phyloP scores from a whole-genome alignment of 2,329 filamentous ascomycete species.

The Hymenoscyphus scutula region DNA sequence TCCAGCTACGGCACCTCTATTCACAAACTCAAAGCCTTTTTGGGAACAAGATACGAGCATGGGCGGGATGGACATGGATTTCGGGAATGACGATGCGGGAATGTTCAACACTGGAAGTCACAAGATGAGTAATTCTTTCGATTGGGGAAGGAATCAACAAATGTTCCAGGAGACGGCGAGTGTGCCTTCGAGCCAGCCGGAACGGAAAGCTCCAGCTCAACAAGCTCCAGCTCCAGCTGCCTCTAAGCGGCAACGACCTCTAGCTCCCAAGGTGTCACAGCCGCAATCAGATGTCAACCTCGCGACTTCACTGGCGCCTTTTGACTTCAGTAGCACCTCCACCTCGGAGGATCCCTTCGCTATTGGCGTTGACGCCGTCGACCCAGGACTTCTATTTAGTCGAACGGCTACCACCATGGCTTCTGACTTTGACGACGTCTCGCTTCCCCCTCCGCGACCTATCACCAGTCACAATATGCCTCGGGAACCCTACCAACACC shows the following conservation, averaged over 20 bases:
- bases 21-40: constrained; percentile 45
- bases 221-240: constrained; percentile 46
- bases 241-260: constrained; percentile 43
- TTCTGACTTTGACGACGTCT: constrained; percentile 28
- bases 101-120: constrained; percentile 38
- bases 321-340: constrained; percentile 41
- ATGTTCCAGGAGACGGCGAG: constrained; percentile 50
- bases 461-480: constrained; percentile 29
- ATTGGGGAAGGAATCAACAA: constrained; percentile 56
- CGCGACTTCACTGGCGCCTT: constrained; percentile 44
- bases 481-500: constrained; percentile 35
- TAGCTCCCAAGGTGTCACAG: constrained; percentile 44
- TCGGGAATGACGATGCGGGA: constrained; percentile 41
- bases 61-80: constrained; percentile 59
- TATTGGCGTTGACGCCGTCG: constrained; percentile 50
- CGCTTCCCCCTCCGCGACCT: constrained; percentile 30
- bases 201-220: constrained; percentile 39
- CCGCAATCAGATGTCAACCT: constrained; percentile 23
- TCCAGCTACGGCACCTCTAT: constrained; percentile 48
- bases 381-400: constrained; percentile 59
- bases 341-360: constrained; percentile 51
- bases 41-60: constrained; percentile 56
- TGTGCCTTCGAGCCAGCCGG: constrained; percentile 14
- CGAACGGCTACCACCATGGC: constrained; percentile 33
- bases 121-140: constrained; percentile 50